phyloP scores from a whole-genome alignment of 2,329 filamentous ascomycete genomes.

The Microcyclospora pomicola region DNA sequence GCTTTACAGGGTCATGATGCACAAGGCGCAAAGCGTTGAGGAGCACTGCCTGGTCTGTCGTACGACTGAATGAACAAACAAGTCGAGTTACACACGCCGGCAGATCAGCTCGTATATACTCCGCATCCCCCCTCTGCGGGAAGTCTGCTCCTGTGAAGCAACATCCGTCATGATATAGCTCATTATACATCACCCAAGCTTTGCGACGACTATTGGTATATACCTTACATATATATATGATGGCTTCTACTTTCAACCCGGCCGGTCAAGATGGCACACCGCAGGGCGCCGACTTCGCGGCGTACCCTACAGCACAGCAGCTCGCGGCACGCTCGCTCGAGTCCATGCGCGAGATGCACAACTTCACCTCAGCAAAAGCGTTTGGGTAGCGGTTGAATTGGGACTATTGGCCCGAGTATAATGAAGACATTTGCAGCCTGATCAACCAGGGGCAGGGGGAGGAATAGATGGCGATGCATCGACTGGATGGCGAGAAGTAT shows the following conservation, averaged over 20 bases:
- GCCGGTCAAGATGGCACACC: conserved; percentile 12
- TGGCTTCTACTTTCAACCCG: neutral
- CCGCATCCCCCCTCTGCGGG: too few species aligned
- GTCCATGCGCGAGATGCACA: conserved; percentile 14
- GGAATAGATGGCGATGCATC: conserved; percentile 25
- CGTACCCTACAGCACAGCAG: conserved; percentile 11
- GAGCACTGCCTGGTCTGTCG: too few species aligned
- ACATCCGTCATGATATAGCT: too few species aligned
- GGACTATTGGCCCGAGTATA: conserved; percentile 23
- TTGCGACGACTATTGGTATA: too few species aligned
- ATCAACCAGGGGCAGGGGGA: conserved; percentile 24
- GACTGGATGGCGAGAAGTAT: conserved; percentile 32
- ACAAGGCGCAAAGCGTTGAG: too few species aligned
- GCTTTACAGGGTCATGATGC: too few species aligned
- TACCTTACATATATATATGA: too few species aligned
- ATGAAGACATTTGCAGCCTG: conserved; percentile 23
- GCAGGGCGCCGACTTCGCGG: conserved; percentile 11
- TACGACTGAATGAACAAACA: too few species aligned
- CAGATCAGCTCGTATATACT: too few species aligned
- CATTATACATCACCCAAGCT: too few species aligned
- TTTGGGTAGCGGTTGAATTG: conserved; percentile 23
- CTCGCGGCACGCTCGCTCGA: conserved; percentile 10
- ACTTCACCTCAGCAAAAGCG: conserved; percentile 22
- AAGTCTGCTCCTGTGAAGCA: too few species aligned
- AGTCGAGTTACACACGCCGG: too few species aligned